Evolutionary conservation across 495 filamentous ascomycete species (phyloP).

Genomic region (Neurospora sp.): DNA sequence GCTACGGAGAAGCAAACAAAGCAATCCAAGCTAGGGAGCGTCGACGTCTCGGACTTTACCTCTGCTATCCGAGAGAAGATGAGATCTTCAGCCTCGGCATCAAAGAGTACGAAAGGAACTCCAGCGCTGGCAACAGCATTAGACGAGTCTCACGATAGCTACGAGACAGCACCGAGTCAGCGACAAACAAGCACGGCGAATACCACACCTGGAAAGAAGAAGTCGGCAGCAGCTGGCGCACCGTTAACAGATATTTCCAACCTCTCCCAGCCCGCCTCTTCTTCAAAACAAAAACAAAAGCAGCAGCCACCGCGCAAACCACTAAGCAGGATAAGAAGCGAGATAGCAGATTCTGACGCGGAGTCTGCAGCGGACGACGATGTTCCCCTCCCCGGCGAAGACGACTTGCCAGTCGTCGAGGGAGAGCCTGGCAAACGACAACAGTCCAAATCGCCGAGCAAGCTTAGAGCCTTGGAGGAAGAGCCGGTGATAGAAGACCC

Average conservation of each 20-base stretch:
- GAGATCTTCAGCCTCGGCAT: background rate
- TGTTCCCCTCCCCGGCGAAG: background rate
- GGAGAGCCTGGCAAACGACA: background rate
- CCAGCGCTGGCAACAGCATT: background rate
- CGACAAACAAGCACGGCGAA: conserved; percentile 8
- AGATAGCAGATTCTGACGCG: conserved; percentile 35
- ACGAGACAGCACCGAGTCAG: conserved; percentile 29
- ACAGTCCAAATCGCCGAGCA: background rate
- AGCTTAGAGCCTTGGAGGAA: background rate
- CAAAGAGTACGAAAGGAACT: conserved; percentile 1
- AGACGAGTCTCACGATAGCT: conserved; percentile 15
- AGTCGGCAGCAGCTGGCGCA: conserved; percentile 1
- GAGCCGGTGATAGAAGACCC: background rate
- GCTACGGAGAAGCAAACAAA: conserved; percentile 4
- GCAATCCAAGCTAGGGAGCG: background rate
- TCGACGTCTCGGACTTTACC: conserved; percentile 14
- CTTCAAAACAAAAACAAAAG: conserved; percentile 6
- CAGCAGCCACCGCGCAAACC: conserved; percentile 2
- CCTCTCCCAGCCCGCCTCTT: conserved; percentile 25
- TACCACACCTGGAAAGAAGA: background rate
- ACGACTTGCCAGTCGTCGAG: background rate
- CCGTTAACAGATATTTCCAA: conserved; percentile 7
- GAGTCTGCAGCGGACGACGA: conserved; percentile 6
- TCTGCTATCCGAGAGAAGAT: background rate
- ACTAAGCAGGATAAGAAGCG: conserved; percentile 20